These are phyloP conservation scores for Daldinia vernicosa DNA, from an alignment of 495 filamentous ascomycete genomes.

Conservation along the genomic window DNA sequence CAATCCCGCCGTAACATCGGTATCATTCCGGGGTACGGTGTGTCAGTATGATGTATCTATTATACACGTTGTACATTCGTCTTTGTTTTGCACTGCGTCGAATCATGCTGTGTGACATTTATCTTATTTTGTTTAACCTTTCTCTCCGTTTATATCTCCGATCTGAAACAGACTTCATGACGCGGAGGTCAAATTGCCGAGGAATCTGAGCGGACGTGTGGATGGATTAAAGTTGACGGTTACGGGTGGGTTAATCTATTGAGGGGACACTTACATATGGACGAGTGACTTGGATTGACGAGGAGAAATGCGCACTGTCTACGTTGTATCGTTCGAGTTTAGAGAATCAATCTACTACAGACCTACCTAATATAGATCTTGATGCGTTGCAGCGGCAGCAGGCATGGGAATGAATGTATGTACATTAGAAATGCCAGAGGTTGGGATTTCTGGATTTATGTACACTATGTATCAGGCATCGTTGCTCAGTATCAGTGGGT, in stretches of 20 bases:
- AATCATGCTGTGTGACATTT: slow-evolving; percentile 8
- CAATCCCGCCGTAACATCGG: slow-evolving; percentile 20
- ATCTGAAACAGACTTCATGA: background rate
- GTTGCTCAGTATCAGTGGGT: slow-evolving; percentile 13
- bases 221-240: background rate
- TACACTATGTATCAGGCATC: slow-evolving; percentile 20
- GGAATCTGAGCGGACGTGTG: background rate
- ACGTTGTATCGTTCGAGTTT: slow-evolving; percentile 3
- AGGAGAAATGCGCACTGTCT: slow-evolving; percentile 22
- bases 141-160: background rate
- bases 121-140: slow-evolving; percentile 1
- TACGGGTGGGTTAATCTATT: background rate
- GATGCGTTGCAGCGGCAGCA: slow-evolving; percentile 1
- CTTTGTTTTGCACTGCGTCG: background rate
- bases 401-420: background rate
- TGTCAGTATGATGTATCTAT: background rate
- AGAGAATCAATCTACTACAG: slow-evolving; percentile 2
- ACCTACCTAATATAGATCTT: slow-evolving; percentile 18
- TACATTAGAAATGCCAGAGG: slow-evolving; percentile 24
- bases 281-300: background rate
- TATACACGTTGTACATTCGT: background rate
- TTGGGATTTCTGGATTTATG: slow-evolving; percentile 22
- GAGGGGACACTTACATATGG: background rate
- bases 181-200: slow-evolving; percentile 1
- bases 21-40: slow-evolving; percentile 13